Evolutionary conservation across 2,329 filamentous ascomycete genomes (phyloP).

Genomic region (Epichloe baconii): DNA sequence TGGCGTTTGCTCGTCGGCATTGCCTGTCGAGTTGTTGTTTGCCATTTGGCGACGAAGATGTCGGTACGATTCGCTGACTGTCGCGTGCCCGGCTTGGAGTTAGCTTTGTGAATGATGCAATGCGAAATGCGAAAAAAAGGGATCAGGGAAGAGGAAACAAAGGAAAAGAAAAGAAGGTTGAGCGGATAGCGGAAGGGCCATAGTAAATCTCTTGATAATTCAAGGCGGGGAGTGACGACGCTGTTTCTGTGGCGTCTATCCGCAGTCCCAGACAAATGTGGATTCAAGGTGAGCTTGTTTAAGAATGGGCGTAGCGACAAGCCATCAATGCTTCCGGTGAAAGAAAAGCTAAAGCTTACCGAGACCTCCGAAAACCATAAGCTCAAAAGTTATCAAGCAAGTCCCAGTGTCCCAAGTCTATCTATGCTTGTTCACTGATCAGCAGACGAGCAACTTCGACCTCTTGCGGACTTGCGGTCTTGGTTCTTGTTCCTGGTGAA

Average conservation of each 20-base stretch:
- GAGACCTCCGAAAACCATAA: slow-evolving; percentile 3
- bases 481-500: no score
- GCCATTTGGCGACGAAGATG: slow-evolving; percentile 18
- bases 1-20: slow-evolving; percentile 27
- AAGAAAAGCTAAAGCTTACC: neutral
- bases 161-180: neutral
- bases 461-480: no score
- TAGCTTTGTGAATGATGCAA: neutral
- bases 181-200: neutral
- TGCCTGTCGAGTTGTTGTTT: slow-evolving; percentile 15
- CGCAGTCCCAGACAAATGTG: neutral
- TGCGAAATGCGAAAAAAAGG: neutral
- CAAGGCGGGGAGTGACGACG: neutral
- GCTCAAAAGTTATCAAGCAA: neutral
- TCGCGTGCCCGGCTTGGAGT: neutral
- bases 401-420: no score
- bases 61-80: slow-evolving; percentile 7
- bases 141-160: neutral
- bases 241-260: neutral
- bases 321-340: neutral
- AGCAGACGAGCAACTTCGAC: neutral
- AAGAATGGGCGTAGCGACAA: neutral
- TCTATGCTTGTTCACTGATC: neutral
- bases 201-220: neutral
- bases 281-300: neutral